Evolutionary conservation across 164 flowering plant genomes (phyloP), one percentile per base, ranked within the genome.

Genomic region (Aristolochia californica): DNA sequence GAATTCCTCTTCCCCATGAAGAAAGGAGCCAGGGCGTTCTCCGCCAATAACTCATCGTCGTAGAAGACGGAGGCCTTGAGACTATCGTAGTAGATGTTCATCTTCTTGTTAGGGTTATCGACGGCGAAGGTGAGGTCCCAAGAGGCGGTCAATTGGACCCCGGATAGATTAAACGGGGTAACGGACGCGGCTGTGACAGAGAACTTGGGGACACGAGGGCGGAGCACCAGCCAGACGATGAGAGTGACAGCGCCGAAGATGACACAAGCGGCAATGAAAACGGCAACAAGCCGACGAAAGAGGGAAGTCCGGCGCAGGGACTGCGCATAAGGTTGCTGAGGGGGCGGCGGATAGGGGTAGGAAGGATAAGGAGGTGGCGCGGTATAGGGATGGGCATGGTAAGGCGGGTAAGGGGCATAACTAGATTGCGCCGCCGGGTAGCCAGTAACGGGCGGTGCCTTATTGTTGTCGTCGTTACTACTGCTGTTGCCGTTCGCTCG

Each of bases 91-190:
- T 27, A 58, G 17, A 84, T 52, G 17, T 43, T 53, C 65, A 84
- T 63, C 68, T 83, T 86, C 68, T 66, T 75, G 73, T 87, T 89
- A 48, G 91, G 91, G 75, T 89, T 89, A 5, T 58, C 20, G 53
- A 72, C 78, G 21, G 62, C 20, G 51, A 82, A 18, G 22, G 47
- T 45, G 15, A 70, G 27, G 1, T 73, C 72, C 79, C 84, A 85
- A 18, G 49, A 61, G 45, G 58, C 82, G 4, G 74, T 49, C 45
- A 82, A 30, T 8, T 66, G 62, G 47, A 68, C 25, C 3, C 69
- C 34, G 17, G 72, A 60, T 57, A 70, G 9, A 24, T 68, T 79
- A 66, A 83, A 68, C 28, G 71, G 60, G 44, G 90, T 54, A 48
- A 87, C 62, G 1, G 80, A 38, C 38, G 74, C 70, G 2, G 85